Evolutionary conservation across 2,329 filamentous ascomycete species (phyloP).

Genomic region (Monosporascus sp.): DNA sequence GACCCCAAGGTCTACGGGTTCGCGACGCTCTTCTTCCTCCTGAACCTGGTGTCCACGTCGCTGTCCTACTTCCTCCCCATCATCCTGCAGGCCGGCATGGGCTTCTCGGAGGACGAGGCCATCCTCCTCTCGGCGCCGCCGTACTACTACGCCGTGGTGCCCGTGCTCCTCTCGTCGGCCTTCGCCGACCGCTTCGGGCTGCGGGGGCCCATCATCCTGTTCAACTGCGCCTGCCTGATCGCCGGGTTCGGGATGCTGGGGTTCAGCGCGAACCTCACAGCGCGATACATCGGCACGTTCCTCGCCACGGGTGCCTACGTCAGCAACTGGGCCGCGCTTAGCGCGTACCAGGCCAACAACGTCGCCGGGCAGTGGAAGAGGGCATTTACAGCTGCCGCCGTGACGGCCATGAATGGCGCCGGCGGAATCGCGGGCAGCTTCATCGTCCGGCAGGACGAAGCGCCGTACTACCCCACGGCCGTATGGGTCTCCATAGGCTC

Average conservation of each 20-base stretch:
- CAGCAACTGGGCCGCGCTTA: slow-evolving; percentile 63
- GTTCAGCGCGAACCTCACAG: slow-evolving; percentile 51
- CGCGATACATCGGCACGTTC: slow-evolving; percentile 60
- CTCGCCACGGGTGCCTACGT: slow-evolving; percentile 64
- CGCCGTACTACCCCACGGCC: slow-evolving; percentile 58
- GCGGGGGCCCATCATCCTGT: slow-evolving; percentile 57
- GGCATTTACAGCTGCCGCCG: slow-evolving; percentile 53
- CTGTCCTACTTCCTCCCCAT: slow-evolving; percentile 62
- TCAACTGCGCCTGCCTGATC: slow-evolving; percentile 59
- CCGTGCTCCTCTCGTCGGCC: slow-evolving; percentile 56
- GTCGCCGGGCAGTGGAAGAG: slow-evolving; percentile 61
- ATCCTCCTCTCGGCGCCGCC: slow-evolving; percentile 62
- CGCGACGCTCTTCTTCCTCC: slow-evolving; percentile 57
- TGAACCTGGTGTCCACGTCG: slow-evolving; percentile 61
- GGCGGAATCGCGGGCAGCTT: slow-evolving; percentile 62
- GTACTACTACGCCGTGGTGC: slow-evolving; percentile 62
- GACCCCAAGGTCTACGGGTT: slow-evolving; percentile 62
- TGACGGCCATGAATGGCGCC: slow-evolving; percentile 56
- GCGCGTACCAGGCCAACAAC: slow-evolving; percentile 58
- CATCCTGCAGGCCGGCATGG: slow-evolving; percentile 51
- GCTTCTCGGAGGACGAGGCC: slow-evolving; percentile 43
- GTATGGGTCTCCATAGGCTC: slow-evolving; percentile 64
- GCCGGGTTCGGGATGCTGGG: slow-evolving; percentile 61
- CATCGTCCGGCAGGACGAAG: slow-evolving; percentile 56
- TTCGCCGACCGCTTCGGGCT: slow-evolving; percentile 56